Evolutionary conservation across 129 eudicot species (phyloP), one percentile per base, ranked within the genome.

Genomic region (Deinandra increscens): DNA sequence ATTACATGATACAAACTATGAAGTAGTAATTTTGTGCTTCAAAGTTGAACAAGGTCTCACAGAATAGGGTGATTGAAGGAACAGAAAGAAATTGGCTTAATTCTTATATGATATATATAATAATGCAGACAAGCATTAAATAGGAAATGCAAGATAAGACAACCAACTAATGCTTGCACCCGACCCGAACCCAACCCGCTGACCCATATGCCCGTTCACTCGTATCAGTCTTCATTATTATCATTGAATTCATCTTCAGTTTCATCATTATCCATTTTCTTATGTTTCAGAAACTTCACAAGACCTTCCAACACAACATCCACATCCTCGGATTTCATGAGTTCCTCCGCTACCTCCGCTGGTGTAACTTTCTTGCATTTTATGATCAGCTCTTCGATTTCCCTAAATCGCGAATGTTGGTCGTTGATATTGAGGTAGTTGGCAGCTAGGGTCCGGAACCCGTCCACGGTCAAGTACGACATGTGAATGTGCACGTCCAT

Each of bases 401-500:
- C 83, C 22, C 73, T 45, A 63, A 83, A 77, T 23, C 75, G 48
- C 20, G 64, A 48, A 73, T 78, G 82, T 9, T 77, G 71, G 19
- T 72, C 69, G 8, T 45, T 74, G 49, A 86, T 70, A 11, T 51
- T 74, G 2, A 89, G 86, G 64, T 89, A 89, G 63, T 87, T 89
- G 0, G 81, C 72, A 0, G 90, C 93, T n/a, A 86, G 58, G 23
- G 76, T 77, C 19, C 50, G 78, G 71, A 89, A 86, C 9, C 89
- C 88, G 0, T 69, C 79, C 5, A 66, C 46, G 4, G 92, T 89
- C 66, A 80, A 75, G 45, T 86, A 84, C 4, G 96, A 86, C 96
- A 89, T 89, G 78, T 86, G 86, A 38, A 89, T 75, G 75, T 89
- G 96, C 73, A 86, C 53, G 62, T 89, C 96, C 96, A 89, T 89